Evolutionary conservation across 179 eudicot genomes (phyloP), one percentile per base, ranked within the genome.

Genomic region (Beta corolliflora): DNA sequence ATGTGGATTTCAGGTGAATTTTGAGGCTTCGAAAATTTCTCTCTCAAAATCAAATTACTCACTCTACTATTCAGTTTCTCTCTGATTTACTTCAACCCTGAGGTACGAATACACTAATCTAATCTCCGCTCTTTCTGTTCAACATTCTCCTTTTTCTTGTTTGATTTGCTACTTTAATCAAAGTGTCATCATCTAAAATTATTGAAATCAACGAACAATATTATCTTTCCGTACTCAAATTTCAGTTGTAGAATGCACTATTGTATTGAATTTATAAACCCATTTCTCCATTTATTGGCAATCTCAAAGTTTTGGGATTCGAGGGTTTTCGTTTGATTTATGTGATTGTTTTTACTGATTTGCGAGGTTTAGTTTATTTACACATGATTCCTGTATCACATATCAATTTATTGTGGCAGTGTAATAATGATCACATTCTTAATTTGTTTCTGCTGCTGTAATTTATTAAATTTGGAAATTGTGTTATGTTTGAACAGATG

Each of bases 401-500:
- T 16, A 2, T 69, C 25, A 69, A 3, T 44, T 69, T 69, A 18
- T 44, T 15, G 52, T 18, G 11, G 2, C 16, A 71, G 14, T 71
- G 3, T 71, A 3, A 48, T 19, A 69, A 44, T 46, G 56, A 9
- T 48, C 53, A 48, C 15, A 19, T 8, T 10, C 10, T 10, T 48
- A 3, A 9, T 25, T 25, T 25, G 29, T 25, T 25, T 25, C 29
- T 25, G 29, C 29, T 25, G 15, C 16, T 41, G 36, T 77, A 29
- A 52, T 10, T 21, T 64, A 23, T n/a, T 63, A 19, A 44, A 9
- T 58, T 59, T 21, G 19, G 29, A 25, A 25, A 25, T 25, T 25
- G 29, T 25, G 29, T 25, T 25, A 25, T 19, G 9, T 73, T 53
- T 75, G 78, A 53, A 21, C 78, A 83, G 82, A 87, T 82, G 85